Evolutionary conservation across 2,329 filamentous ascomycete species (phyloP).

Genomic region (Zasmidium citrigriseum): DNA sequence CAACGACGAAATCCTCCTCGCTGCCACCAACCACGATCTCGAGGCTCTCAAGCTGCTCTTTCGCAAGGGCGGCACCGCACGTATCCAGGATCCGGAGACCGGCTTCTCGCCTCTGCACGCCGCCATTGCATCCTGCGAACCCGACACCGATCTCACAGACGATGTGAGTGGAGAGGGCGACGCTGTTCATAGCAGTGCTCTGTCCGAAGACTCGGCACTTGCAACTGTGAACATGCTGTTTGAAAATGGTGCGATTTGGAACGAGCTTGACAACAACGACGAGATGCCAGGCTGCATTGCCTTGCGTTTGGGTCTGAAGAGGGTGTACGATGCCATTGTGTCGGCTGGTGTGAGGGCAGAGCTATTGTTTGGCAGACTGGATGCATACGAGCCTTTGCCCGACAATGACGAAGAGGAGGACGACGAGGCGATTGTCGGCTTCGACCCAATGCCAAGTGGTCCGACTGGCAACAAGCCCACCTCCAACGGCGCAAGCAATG

Average conservation of each 20-base stretch:
- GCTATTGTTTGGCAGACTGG: constrained; percentile 77
- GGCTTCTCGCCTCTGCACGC: constrained; percentile 88
- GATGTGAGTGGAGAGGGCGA: constrained; percentile 34
- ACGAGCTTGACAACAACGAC: constrained; percentile 81
- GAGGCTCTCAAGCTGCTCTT: constrained; percentile 69
- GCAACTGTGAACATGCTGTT: constrained; percentile 75
- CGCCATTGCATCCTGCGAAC: constrained; percentile 68
- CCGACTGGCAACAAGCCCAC: constrained; percentile 13
- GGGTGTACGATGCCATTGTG: constrained; percentile 79
- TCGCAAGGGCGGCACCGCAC: constrained; percentile 62
- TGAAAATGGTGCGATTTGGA: constrained; percentile 93
- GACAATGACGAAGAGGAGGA: constrained; percentile 56
- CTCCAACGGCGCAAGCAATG: constrained; percentile 22
- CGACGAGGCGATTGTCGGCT: constrained; percentile 36
- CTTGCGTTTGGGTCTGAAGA: constrained; percentile 63
- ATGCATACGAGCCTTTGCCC: constrained; percentile 74
- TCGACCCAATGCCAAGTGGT: constrained; percentile 32
- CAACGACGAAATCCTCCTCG: constrained; percentile 64
- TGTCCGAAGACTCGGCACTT: constrained; percentile 60
- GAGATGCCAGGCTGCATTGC: constrained; percentile 94
- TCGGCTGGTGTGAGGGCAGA: constrained; percentile 90
- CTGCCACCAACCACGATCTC: constrained; percentile 68
- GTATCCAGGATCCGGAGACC: constrained; percentile 77
- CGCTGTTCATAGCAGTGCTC: constrained; percentile 33
- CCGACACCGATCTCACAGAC: constrained; percentile 39